phyloP scores from a whole-genome alignment of 108 stramenopile genomes.

The Seminavis robusta region DNA sequence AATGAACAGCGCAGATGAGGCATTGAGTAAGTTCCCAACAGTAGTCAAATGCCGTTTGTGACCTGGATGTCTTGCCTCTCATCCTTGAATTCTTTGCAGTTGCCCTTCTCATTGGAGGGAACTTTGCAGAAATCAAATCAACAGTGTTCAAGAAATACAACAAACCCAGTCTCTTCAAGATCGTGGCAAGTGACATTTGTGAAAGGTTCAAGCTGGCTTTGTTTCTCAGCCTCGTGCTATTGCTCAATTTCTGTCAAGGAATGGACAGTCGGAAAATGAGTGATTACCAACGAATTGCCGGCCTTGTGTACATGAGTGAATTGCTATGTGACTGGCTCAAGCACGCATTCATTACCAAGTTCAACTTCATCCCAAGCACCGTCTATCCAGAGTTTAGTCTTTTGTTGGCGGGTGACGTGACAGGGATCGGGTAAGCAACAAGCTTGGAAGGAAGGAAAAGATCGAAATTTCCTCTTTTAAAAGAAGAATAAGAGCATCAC shows the following conservation, averaged over 20 bases:
- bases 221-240: constrained; percentile 70
- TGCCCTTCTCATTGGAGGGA: constrained; percentile 91
- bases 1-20: constrained; percentile 84
- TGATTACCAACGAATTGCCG: constrained; percentile 71
- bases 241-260: constrained; percentile 81
- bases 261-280: constrained; percentile 48
- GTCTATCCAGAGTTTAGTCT: constrained; percentile 84
- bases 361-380: constrained; percentile 84
- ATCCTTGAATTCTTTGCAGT: too few species aligned
- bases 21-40: too few species aligned
- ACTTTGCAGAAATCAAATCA: constrained; percentile 97
- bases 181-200: constrained; percentile 85
- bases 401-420: constrained; percentile 85
- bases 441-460: too few species aligned
- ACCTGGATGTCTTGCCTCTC: too few species aligned
- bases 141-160: constrained; percentile 99
- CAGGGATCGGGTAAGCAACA: constrained; percentile 87
- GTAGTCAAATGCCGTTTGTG: too few species aligned
- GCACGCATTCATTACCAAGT: constrained; percentile 96
- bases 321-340: constrained; percentile 95
- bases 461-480: too few species aligned
- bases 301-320: constrained; percentile 82
- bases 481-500: too few species aligned
- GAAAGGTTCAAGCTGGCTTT: constrained; percentile 86
- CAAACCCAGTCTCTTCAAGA: constrained; percentile 94